These are phyloP conservation scores for Phytophthora nicotianae DNA, from an alignment of 352 stramenopile genomes.

Conservation along the genomic window DNA sequence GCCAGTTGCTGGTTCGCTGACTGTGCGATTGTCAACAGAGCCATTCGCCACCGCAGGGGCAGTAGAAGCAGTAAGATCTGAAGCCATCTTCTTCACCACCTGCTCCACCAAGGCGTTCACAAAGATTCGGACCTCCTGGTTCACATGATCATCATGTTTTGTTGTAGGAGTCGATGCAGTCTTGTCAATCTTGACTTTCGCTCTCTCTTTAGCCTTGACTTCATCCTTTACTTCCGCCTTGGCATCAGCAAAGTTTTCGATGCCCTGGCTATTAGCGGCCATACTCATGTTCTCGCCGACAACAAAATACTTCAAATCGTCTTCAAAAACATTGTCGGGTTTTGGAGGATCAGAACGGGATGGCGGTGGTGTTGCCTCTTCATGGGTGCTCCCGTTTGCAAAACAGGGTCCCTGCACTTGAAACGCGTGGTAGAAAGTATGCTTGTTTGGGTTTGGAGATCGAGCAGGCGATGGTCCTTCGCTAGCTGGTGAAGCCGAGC, in stretches of 20 bases:
- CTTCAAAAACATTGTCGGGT: slow-evolving; percentile 16
- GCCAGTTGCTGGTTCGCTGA: slow-evolving; percentile 2
- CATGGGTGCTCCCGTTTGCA: slow-evolving; percentile 9
- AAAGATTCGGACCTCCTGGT: slow-evolving; percentile 17
- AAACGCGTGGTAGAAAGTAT: slow-evolving; percentile 29
- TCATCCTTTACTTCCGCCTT: background rate
- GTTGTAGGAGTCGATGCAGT: background rate
- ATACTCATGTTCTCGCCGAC: slow-evolving; percentile 28
- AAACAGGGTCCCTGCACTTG: slow-evolving; percentile 23
- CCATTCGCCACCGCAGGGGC: background rate
- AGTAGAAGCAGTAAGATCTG: background rate
- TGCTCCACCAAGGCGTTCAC: slow-evolving; percentile 28
- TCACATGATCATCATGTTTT: slow-evolving; percentile 11
- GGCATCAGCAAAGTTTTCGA: background rate
- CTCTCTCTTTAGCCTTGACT: background rate
- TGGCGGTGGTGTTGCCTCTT: slow-evolving; percentile 8
- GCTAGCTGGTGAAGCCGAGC: slow-evolving; percentile 24
- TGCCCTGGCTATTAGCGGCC: background rate
- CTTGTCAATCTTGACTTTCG: background rate
- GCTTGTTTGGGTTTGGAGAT: slow-evolving; percentile 19
- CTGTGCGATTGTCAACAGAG: slow-evolving; percentile 4
- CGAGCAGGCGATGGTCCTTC: slow-evolving; percentile 18
- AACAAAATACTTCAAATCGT: slow-evolving; percentile 27
- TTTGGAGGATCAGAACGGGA: slow-evolving; percentile 11
- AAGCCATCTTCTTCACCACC: slow-evolving; percentile 22